Percentiles rank a stretch among this genome's conserved stretches.
Conservation (phyloP, 495 filamentous ascomycete species). For the Penicillium nucicola region DNA sequence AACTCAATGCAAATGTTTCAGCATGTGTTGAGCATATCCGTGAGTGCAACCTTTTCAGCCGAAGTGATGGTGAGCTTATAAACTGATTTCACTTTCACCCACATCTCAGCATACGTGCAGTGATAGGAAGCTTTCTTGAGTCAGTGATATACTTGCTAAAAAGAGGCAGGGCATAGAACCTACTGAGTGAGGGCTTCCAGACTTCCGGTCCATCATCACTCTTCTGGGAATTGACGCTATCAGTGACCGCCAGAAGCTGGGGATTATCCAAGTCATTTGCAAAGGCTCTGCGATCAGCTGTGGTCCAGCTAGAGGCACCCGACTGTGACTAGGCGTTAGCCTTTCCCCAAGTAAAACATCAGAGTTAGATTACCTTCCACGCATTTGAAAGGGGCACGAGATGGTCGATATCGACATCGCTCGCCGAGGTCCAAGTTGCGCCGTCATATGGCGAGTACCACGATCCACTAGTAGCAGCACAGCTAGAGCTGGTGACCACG, state of each 20-base stretch:
- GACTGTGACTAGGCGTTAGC: slow-evolving; percentile 22
- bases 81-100: slow-evolving; percentile 65
- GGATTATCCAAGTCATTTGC: slow-evolving; percentile 71
- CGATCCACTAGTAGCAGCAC: slow-evolving; percentile 53
- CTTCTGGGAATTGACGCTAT: slow-evolving; percentile 69
- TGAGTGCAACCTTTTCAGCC: slow-evolving; percentile 61
- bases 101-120: slow-evolving; percentile 72
- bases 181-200: slow-evolving; percentile 69
- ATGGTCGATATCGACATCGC: slow-evolving; percentile 74
- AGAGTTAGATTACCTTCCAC: slow-evolving; percentile 72
- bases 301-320: slow-evolving; percentile 53
- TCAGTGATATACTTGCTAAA: not conserved
- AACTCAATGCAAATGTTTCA: no score
- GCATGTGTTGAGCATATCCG: slow-evolving; percentile 63
- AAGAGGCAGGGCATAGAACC: slow-evolving; percentile 3
- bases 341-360: no score
- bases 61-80: slow-evolving; percentile 57
- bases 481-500: slow-evolving; percentile 48
- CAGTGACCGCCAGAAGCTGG: slow-evolving; percentile 71
- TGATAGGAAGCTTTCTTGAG: slow-evolving; percentile 51
- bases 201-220: slow-evolving; percentile 64
- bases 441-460: slow-evolving; percentile 71
- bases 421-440: slow-evolving; percentile 60
- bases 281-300: slow-evolving; percentile 56
- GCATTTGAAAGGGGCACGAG: slow-evolving; percentile 71